phyloP scores from a whole-genome alignment of 768 basidiomycete species.

The Imleria badia region DNA sequence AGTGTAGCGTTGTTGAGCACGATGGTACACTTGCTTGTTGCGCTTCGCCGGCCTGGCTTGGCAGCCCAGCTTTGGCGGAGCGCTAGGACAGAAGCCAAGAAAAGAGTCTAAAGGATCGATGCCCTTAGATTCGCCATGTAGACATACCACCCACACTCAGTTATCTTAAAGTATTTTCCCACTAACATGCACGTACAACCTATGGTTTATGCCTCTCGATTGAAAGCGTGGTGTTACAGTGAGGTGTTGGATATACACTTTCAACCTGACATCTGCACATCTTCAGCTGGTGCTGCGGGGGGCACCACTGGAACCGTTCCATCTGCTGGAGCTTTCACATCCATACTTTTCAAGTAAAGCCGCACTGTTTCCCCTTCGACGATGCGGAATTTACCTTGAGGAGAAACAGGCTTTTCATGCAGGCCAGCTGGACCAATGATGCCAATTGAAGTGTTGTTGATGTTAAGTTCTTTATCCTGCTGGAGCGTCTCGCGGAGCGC shows the following conservation, averaged over 20 bases:
- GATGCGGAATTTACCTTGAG: conserved; percentile 74
- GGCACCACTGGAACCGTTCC: conserved; percentile 39
- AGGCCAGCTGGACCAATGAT: conserved; percentile 76
- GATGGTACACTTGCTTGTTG: conserved; percentile 72
- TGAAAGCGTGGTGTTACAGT: conserved; percentile 8
- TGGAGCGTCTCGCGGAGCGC: conserved; percentile 96
- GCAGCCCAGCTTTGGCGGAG: conserved; percentile 65
- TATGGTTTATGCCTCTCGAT: conserved; percentile 1
- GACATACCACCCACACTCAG: conserved; percentile 24
- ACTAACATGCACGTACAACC: neutral
- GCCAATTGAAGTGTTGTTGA: conserved; percentile 93
- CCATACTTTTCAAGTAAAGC: conserved; percentile 76
- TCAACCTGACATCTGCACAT: conserved; percentile 85
- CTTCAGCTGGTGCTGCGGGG: conserved; percentile 48
- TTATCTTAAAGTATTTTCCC: conserved; percentile 14
- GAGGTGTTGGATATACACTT: conserved; percentile 17
- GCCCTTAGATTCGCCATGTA: conserved; percentile 13
- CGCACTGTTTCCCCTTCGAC: conserved; percentile 80
- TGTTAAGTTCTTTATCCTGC: conserved; percentile 94
- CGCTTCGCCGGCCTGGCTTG: conserved; percentile 65
- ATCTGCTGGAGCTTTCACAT: conserved; percentile 57
- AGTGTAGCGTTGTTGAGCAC: conserved; percentile 85
- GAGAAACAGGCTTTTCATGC: conserved; percentile 52
- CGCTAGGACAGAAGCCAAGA: conserved; percentile 23
- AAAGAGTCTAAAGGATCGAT: neutral